Conservation (phyloP, 108 stramenopile genomes). For the Nitzschia sp. region DNA sequence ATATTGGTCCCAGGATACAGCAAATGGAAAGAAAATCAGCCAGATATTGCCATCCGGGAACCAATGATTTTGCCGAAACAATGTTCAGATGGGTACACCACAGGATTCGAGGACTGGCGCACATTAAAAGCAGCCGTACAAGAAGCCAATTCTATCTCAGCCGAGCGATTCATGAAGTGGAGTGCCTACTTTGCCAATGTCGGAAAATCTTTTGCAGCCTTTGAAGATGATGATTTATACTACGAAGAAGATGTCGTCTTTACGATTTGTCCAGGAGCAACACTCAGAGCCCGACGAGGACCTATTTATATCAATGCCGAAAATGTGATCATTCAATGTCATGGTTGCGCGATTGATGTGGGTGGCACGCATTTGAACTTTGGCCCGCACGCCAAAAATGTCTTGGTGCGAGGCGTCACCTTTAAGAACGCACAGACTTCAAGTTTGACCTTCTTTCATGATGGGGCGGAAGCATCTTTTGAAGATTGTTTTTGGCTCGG, state of each 20-base stretch:
- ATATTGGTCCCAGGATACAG: conserved; percentile 24
- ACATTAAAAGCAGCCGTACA: conserved; percentile 61
- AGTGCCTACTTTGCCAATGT: conserved; percentile 56
- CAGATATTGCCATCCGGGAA: conserved; percentile 27
- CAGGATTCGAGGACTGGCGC: conserved; percentile 69
- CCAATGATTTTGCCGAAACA: conserved; percentile 49
- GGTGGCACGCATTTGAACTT: conserved; percentile 76
- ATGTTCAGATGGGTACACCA: conserved; percentile 65
- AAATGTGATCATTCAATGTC: conserved; percentile 74
- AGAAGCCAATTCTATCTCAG: conserved; percentile 73
- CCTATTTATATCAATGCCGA: conserved; percentile 82
- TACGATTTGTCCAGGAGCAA: conserved; percentile 73
- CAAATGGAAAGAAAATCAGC: conserved; percentile 24
- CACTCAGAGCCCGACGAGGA: conserved; percentile 38
- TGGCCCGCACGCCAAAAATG: conserved; percentile 77
- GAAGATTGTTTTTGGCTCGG: conserved; percentile 77
- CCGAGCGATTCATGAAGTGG: conserved; percentile 68
- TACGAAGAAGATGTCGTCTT: conserved; percentile 66
- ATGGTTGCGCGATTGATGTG: conserved; percentile 56
- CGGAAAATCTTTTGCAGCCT: conserved; percentile 18
- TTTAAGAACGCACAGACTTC: conserved; percentile 59
- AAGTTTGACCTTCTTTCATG: conserved; percentile 67
- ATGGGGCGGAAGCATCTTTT: conserved; percentile 73
- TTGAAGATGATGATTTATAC: conserved; percentile 46
- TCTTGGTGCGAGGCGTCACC: conserved; percentile 66